Percentiles rank a stretch among this genome's conserved stretches.
phyloP scores from a whole-genome alignment of 768 basidiomycete genomes.

The Mycena venus region DNA sequence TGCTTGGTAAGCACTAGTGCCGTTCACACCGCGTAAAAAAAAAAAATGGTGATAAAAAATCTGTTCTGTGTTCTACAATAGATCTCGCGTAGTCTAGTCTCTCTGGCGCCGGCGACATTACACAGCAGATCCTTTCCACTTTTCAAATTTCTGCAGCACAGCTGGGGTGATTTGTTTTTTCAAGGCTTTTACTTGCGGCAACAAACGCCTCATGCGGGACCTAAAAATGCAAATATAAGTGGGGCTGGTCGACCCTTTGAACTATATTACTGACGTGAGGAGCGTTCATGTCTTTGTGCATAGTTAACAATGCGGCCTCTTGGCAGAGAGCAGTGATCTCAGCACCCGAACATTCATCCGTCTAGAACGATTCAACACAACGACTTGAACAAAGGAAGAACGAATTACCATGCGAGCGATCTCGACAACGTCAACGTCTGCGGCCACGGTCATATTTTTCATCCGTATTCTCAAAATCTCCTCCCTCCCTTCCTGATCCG shows the following conservation, averaged over 20 bases:
- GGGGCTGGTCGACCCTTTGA: background rate
- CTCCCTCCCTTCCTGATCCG: slow-evolving; percentile 80
- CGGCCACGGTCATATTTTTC: slow-evolving; percentile 84
- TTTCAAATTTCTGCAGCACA: slow-evolving; percentile 77
- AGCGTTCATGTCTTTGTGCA: slow-evolving; percentile 89
- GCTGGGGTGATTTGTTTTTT: slow-evolving; percentile 89
- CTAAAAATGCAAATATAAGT: slow-evolving; percentile 55
- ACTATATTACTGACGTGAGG: slow-evolving; percentile 68
- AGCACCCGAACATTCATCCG: slow-evolving; percentile 96
- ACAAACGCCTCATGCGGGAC: slow-evolving; percentile 82
- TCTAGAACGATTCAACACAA: slow-evolving; percentile 58
- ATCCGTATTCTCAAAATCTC: slow-evolving; percentile 90
- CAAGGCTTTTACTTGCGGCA: slow-evolving; percentile 75
- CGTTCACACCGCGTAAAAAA: no score
- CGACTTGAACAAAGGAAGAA: background rate
- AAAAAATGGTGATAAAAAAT: no score
- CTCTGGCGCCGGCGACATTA: background rate
- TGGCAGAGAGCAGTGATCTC: slow-evolving; percentile 94
- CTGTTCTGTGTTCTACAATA: no score
- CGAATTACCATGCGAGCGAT: slow-evolving; percentile 78
- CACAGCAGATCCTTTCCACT: slow-evolving; percentile 62
- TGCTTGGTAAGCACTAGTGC: background rate
- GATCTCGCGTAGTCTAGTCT: background rate
- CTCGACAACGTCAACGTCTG: slow-evolving; percentile 71
- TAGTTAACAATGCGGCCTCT: slow-evolving; percentile 93